phyloP scores from a whole-genome alignment of 495 filamentous ascomycete species.

The Aspergillus affinis region DNA sequence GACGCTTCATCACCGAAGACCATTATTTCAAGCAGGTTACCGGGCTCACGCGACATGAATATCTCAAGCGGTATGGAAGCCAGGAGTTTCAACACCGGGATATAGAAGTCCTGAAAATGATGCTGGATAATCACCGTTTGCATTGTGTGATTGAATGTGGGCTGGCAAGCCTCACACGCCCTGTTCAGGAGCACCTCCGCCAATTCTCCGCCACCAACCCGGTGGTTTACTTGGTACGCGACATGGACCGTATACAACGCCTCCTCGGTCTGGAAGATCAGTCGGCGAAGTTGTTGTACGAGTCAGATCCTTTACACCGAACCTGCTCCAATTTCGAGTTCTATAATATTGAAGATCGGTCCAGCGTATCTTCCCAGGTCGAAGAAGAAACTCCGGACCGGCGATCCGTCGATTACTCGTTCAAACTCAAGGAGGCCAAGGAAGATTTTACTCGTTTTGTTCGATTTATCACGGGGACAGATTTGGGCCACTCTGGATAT shows the following conservation, averaged over 20 bases:
- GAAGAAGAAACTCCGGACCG: slow-evolving; percentile 43
- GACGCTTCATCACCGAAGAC: slow-evolving; percentile 75
- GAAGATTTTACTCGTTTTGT: slow-evolving; percentile 73
- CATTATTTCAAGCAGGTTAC: slow-evolving; percentile 71
- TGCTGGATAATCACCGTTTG: slow-evolving; percentile 62
- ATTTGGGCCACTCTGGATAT: slow-evolving; percentile 54
- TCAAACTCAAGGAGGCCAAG: slow-evolving; percentile 70
- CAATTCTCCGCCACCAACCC: slow-evolving; percentile 64
- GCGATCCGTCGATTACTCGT: slow-evolving; percentile 54
- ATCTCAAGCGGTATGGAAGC: slow-evolving; percentile 60
- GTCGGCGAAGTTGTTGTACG: slow-evolving; percentile 49
- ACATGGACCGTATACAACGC: slow-evolving; percentile 63
- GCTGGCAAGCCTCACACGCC: slow-evolving; percentile 56
- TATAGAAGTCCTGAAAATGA: slow-evolving; percentile 63
- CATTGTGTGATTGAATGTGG: slow-evolving; percentile 74
- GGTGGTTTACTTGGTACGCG: slow-evolving; percentile 71
- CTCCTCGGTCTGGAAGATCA: slow-evolving; percentile 61
- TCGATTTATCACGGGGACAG: slow-evolving; percentile 60
- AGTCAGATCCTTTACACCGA: slow-evolving; percentile 55
- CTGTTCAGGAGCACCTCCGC: slow-evolving; percentile 57
- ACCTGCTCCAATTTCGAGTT: slow-evolving; percentile 77
- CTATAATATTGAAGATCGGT: slow-evolving; percentile 65
- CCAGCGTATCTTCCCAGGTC: slow-evolving; percentile 19
- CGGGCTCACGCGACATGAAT: slow-evolving; percentile 62
- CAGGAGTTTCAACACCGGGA: slow-evolving; percentile 65